phyloP scores from a whole-genome alignment of 352 stramenopile genomes.

The Globisporangium orthogonon region DNA sequence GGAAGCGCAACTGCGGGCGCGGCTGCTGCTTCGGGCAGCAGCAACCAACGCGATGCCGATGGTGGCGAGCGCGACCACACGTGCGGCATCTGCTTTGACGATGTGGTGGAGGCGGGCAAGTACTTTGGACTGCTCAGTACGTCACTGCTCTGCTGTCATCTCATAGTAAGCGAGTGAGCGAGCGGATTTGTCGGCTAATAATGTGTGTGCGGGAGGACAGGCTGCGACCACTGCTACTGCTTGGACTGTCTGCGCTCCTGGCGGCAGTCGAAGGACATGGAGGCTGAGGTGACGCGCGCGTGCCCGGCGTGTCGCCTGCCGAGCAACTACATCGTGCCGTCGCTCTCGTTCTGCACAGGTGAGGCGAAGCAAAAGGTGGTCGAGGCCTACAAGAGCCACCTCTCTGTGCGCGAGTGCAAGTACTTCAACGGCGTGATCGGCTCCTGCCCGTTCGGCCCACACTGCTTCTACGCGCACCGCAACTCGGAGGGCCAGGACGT shows the following conservation, averaged over 20 bases:
- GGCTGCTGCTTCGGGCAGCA: not conserved
- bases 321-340: constrained; percentile 79
- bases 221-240: constrained; percentile 75
- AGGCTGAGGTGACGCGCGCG: constrained; percentile 56
- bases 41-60: constrained; percentile 4
- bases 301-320: constrained; percentile 60
- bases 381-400: constrained; percentile 67
- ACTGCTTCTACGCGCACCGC: constrained; percentile 76
- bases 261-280: constrained; percentile 71
- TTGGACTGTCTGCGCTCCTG: constrained; percentile 64
- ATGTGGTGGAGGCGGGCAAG: constrained; percentile 71
- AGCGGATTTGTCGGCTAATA: not conserved
- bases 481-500: constrained; percentile 49
- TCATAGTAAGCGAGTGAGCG: not conserved
- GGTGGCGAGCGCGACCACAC: constrained; percentile 43
- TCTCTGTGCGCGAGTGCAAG: constrained; percentile 72
- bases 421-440: constrained; percentile 68
- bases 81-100: constrained; percentile 81
- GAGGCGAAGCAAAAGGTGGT: constrained; percentile 47
- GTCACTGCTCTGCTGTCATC: constrained; percentile 4
- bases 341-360: constrained; percentile 64
- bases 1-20: not conserved
- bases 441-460: constrained; percentile 62
- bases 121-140: constrained; percentile 73
- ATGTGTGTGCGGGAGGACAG: constrained; percentile 3